Percentiles rank a stretch among this genome's conserved stretches.
Evolutionary conservation across 306 rosid species (phyloP).

Genomic region (Gynostemma pentaphyllum): DNA sequence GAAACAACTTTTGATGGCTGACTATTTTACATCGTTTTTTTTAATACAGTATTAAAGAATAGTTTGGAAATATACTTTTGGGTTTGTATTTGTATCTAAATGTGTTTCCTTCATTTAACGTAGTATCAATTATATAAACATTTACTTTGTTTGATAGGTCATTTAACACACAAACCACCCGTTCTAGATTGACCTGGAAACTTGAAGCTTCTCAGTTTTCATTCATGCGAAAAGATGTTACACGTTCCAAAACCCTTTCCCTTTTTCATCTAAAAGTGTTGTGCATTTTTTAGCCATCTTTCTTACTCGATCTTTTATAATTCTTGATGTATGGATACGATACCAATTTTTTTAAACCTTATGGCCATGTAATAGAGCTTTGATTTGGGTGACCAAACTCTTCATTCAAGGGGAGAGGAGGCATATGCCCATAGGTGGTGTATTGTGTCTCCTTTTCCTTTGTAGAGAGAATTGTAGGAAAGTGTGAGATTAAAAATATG

Average conservation of each 20-base stretch:
- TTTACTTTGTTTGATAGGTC: background rate
- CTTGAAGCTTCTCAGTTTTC: background rate
- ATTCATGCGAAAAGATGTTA: background rate
- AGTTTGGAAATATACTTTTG: background rate
- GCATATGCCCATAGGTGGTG: no score
- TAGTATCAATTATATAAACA: no score
- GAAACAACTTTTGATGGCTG: background rate
- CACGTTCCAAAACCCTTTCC: background rate
- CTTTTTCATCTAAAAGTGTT: background rate
- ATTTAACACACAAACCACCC: background rate
- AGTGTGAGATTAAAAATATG: no score
- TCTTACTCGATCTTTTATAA: background rate
- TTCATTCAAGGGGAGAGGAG: background rate
- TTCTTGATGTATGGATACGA: background rate
- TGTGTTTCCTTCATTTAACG: no score
- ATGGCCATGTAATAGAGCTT: background rate
- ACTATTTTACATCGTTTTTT: background rate
- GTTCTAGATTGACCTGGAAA: background rate
- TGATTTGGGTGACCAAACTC: background rate
- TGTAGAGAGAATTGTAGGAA: no score
- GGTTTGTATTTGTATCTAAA: background rate
- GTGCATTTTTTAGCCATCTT: background rate
- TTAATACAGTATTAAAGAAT: background rate
- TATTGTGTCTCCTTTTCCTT: no score
- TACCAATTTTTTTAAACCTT: background rate